These are phyloP conservation scores for Exidia glandulosa DNA, from an alignment of 768 basidiomycete species.

Conservation along the genomic window DNA sequence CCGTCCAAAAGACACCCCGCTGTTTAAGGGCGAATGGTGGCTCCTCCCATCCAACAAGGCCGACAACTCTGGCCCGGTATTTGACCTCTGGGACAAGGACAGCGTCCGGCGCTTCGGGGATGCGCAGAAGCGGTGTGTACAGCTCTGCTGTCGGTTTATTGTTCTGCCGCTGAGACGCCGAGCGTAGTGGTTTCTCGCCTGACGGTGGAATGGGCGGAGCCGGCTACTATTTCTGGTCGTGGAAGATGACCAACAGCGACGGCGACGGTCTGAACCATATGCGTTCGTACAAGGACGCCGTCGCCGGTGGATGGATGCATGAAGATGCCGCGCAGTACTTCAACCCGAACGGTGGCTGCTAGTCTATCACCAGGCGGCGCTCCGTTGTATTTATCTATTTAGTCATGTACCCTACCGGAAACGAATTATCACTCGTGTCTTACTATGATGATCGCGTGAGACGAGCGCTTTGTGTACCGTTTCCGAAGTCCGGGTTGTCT, in stretches of 20 bases:
- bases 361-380: too few relatives aligned
- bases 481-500: neutral
- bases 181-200: too few relatives aligned
- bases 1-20: neutral
- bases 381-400: neutral
- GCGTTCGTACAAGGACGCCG: neutral
- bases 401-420: neutral
- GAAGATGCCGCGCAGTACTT: neutral
- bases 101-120: neutral
- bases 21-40: neutral
- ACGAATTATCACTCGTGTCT: neutral
- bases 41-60: neutral
- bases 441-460: neutral
- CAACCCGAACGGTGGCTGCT: neutral
- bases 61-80: neutral
- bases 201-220: too few relatives aligned
- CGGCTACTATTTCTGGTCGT: neutral
- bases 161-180: too few relatives aligned
- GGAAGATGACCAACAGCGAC: neutral
- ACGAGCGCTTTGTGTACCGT: neutral
- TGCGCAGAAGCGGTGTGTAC: neutral
- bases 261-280: neutral
- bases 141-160: too few relatives aligned
- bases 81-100: neutral
- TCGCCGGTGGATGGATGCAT: neutral